Evolutionary conservation across 2,329 filamentous ascomycete genomes (phyloP).

Genomic region (Penicillium decumbens): DNA sequence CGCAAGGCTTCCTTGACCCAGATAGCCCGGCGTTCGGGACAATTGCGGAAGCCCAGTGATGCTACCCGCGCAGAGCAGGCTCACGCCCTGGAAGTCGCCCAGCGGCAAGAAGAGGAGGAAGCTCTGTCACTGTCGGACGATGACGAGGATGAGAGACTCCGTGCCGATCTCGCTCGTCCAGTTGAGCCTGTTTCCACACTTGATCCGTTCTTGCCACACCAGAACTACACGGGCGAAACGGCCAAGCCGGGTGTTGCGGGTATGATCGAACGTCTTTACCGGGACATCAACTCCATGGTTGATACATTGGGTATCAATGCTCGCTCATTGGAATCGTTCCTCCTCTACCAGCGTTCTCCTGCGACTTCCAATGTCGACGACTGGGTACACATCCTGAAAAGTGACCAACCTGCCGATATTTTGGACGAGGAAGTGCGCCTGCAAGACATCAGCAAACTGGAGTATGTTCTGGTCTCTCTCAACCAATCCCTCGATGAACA

Average conservation of each 20-base stretch:
- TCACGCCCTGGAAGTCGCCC: slow-evolving; percentile 30
- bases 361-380: slow-evolving; percentile 51
- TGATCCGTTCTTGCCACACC: slow-evolving; percentile 48
- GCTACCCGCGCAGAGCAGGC: slow-evolving; percentile 26
- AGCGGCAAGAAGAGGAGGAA: slow-evolving; percentile 32
- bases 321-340: slow-evolving; percentile 56
- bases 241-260: slow-evolving; percentile 47
- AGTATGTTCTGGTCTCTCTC: slow-evolving; percentile 61
- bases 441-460: slow-evolving; percentile 68
- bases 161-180: slow-evolving; percentile 42
- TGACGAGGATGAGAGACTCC: slow-evolving; percentile 47
- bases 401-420: slow-evolving; percentile 59
- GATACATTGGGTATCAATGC: slow-evolving; percentile 86
- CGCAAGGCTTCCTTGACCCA: slow-evolving; percentile 39
- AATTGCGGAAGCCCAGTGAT: slow-evolving; percentile 23
- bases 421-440: slow-evolving; percentile 70
- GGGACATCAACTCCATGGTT: slow-evolving; percentile 70
- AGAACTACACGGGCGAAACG: slow-evolving; percentile 43
- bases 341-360: slow-evolving; percentile 44
- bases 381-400: slow-evolving; percentile 40
- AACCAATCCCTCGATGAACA: slow-evolving; percentile 61
- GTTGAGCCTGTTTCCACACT: slow-evolving; percentile 42
- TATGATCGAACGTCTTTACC: slow-evolving; percentile 48
- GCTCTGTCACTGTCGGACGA: slow-evolving; percentile 42
- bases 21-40: slow-evolving; percentile 28